phyloP scores from a whole-genome alignment of 2,329 filamentous ascomycete species.

The Colletotrichum melonis region DNA sequence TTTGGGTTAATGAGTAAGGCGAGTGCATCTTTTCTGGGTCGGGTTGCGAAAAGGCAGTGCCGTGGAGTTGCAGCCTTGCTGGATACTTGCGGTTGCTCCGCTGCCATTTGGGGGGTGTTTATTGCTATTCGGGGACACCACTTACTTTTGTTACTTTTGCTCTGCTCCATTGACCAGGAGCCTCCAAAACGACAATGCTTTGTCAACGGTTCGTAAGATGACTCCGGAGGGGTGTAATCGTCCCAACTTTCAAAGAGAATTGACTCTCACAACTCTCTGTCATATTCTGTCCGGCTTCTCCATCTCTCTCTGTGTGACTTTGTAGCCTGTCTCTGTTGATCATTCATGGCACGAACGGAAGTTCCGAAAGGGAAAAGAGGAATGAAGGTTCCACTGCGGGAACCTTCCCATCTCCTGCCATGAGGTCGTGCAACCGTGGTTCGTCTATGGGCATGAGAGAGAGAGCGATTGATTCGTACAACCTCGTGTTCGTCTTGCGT shows the following conservation, averaged over 20 bases:
- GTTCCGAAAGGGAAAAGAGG: neutral
- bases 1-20: conserved; percentile 27
- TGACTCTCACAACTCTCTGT: no score
- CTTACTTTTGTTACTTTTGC: no score
- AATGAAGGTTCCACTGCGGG: neutral
- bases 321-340: no score
- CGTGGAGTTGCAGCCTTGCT: conserved; percentile 15
- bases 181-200: neutral
- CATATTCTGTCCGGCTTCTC: no score
- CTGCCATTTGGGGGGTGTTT: conserved; percentile 1
- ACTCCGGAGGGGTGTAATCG: neutral
- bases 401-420: conserved; percentile 21
- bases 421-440: conserved; percentile 4
- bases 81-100: neutral
- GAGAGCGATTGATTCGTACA: neutral
- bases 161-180: neutral
- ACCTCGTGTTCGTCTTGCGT: neutral
- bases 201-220: conserved; percentile 4
- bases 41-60: neutral
- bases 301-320: neutral
- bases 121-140: conserved; percentile 5
- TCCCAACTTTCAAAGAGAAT: neutral
- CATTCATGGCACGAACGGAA: neutral
- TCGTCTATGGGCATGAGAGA: neutral
- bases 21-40: conserved; percentile 13